Evolutionary conservation across 2,329 filamentous ascomycete genomes (phyloP).

Genomic region (Macrophomina pseudophaseolina): DNA sequence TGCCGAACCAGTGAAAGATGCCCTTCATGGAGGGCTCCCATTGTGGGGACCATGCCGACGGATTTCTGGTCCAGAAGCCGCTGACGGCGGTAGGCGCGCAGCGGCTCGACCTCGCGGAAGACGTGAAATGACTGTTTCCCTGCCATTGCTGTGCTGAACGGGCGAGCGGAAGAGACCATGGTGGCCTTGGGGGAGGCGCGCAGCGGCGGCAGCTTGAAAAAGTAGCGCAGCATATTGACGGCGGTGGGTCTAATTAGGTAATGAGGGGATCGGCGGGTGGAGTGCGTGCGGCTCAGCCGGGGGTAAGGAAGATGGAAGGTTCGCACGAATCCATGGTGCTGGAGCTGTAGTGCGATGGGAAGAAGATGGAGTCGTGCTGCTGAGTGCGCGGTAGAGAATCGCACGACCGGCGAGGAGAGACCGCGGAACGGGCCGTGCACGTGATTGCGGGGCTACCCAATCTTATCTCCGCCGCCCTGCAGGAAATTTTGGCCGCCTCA

Average conservation of each 20-base stretch:
- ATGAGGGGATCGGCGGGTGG: neutral
- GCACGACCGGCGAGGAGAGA: neutral
- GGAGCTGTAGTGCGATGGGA: neutral
- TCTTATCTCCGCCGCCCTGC: neutral
- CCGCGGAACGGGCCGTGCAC: conserved; percentile 2
- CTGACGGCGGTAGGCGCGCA: conserved; percentile 72
- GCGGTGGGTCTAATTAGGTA: neutral
- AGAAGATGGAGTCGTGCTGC: conserved; percentile 20
- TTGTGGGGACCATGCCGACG: conserved; percentile 91
- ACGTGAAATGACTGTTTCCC: conserved; percentile 53
- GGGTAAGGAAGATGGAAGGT: conserved; percentile 11
- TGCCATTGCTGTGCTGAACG: conserved; percentile 22
- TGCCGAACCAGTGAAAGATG: conserved; percentile 85
- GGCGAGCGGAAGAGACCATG: conserved; percentile 25
- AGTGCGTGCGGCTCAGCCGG: neutral
- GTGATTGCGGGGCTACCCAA: neutral
- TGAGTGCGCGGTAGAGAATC: conserved; percentile 20
- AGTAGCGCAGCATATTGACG: conserved; percentile 9
- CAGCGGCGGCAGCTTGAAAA: neutral
- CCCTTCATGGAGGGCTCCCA: conserved; percentile 95
- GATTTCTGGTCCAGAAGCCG: conserved; percentile 70
- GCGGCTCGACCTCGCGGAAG: conserved; percentile 74
- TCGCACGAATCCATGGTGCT: conserved; percentile 10
- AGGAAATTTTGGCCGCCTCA: conserved; percentile 8
- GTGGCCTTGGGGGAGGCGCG: neutral